Base-by-base conservation (phyloP, 345 rosid species). In the Sonneratia caseolaris region DNA sequence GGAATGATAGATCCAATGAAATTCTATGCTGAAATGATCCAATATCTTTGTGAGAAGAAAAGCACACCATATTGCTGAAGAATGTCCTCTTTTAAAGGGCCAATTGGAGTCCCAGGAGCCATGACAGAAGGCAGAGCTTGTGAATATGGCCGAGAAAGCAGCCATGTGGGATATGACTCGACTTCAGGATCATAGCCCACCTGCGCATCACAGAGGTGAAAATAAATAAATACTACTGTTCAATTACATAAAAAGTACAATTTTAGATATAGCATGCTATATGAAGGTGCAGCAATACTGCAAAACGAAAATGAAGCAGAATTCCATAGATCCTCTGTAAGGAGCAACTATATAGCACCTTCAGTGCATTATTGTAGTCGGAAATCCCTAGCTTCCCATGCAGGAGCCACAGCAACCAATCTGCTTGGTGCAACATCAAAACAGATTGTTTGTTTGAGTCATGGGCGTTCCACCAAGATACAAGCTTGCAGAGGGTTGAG, bases 321-420 rank as follows among this genome's bases (percentile, higher is more conserved):
- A 66, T 66, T n/a, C 57, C 18, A 21, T 12, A 16, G 18, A 53
- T 53, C 22, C 59, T 53, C 22, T 13, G 15, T 4, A 35, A 9
- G 11, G 69, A 67, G 47, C 22, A 32, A 69, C 11, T 55, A n/a
- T 37, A 16, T 37, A 67, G 48, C 68, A 91, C 97, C 89, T 94
- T 94, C 72, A 94, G 79, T 61, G 97, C 97, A 51, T 94, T 91
- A 68, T 94, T 94, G 75, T 94, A 91, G 81, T 91, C 97, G 24
- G 98, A 86, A 37, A 91, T 81, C 80, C 98, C 97, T n/a, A 91
- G 88, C 68, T 71, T 86, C 55, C 96, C 98, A 70, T 90, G 98
- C 72, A 94, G 90, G 79, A 89, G 84, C 98, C 92, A 94, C 80
- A 90, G 68, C 81, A 90, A 82, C 98, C 98, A 94, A 88, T 94